Percentiles rank a stretch among this genome's conserved stretches.
Evolutionary conservation across 345 rosid species (phyloP).

Genomic region (rapeseed (Brassica napus)): DNA sequence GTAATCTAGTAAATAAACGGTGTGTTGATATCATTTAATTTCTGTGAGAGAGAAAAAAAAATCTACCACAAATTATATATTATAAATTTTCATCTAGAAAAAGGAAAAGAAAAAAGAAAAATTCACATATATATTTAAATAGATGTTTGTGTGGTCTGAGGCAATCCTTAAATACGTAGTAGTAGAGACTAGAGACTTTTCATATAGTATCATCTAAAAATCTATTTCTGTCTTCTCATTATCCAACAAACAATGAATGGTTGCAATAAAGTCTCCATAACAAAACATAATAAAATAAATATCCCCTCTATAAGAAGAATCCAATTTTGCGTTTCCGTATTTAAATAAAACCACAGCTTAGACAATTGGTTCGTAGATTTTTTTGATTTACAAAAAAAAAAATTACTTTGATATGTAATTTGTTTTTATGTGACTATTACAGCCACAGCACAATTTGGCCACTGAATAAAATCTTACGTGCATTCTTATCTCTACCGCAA

Average conservation of each 20-base stretch:
- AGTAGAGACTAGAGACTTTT: slow-evolving; percentile 8
- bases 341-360: too few relatives aligned
- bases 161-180: slow-evolving; percentile 1
- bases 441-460: slow-evolving; percentile 34
- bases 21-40: too few relatives aligned
- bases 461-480: slow-evolving; percentile 19
- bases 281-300: background rate
- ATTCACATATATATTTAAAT: too few relatives aligned
- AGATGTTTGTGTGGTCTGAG: slow-evolving; percentile 17
- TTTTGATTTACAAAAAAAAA: too few relatives aligned
- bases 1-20: too few relatives aligned
- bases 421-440: too few relatives aligned
- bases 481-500: slow-evolving; percentile 39
- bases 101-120: too few relatives aligned
- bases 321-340: background rate
- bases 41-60: background rate
- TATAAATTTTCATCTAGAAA: too few relatives aligned
- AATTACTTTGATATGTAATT: too few relatives aligned
- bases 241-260: slow-evolving; percentile 18
- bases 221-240: slow-evolving; percentile 20
- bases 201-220: background rate
- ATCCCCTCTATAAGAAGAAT: background rate
- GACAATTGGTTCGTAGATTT: too few relatives aligned
- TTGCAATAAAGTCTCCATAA: slow-evolving; percentile 18
- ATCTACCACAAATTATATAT: background rate